These are phyloP conservation scores for Aeschynomene evenia DNA, from an alignment of 306 rosid species.

Conservation along the genomic window DNA sequence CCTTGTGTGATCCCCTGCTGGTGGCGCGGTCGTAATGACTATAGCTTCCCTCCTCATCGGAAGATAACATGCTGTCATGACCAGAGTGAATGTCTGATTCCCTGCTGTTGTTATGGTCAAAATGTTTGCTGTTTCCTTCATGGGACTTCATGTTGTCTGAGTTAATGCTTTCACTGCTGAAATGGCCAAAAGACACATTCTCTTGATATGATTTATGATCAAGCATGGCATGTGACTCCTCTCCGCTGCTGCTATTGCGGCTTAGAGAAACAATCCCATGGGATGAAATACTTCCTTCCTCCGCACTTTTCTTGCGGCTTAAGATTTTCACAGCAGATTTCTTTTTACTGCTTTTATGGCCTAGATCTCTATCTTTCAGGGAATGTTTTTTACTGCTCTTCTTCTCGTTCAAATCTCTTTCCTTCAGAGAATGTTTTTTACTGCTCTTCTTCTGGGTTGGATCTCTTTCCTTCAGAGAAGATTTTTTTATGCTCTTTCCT, in stretches of 20 bases:
- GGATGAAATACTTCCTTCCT: background rate
- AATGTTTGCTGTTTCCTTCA: background rate
- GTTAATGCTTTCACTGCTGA: constrained; percentile 21
- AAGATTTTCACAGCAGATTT: background rate
- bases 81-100: background rate
- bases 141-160: background rate
- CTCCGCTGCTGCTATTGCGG: constrained; percentile 18
- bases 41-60: constrained; percentile 18
- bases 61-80: constrained; percentile 6
- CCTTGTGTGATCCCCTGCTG: constrained; percentile 29
- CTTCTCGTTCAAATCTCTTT: constrained; percentile 1
- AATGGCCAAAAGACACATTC: constrained; percentile 27
- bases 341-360: constrained; percentile 25
- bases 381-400: background rate
- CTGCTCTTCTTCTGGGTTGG: constrained; percentile 22
- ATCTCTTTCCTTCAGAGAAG: background rate
- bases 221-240: constrained; percentile 4
- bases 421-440: background rate
- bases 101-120: background rate
- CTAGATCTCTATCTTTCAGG: background rate
- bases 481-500: constrained; percentile 29
- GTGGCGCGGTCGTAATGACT: background rate
- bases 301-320: background rate
- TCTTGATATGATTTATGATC: constrained; percentile 21
- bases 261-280: background rate